Base-by-base conservation (phyloP, 2,329 filamentous ascomycete genomes). In the Diaporthe batatas region DNA sequence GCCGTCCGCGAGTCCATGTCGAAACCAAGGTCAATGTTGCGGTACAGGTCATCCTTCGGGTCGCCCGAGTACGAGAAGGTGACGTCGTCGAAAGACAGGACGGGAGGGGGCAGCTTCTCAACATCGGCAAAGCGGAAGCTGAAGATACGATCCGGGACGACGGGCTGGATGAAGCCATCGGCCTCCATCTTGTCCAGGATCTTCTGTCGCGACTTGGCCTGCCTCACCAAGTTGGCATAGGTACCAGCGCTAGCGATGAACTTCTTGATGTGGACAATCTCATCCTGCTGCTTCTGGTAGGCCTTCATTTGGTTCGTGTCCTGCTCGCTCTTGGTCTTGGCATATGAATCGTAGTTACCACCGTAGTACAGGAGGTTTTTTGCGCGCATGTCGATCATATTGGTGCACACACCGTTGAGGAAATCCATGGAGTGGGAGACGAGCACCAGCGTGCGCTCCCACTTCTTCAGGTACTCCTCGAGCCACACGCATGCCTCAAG, bases 101-200 rank as follows among this genome's bases (percentile, higher is more conserved):
- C 96, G 51, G 96, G 96, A 69, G 96, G 97, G 16, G 96, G 96
- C n/a, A 99, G 92, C 90, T 99, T 99, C 83, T 99, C 96, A 70
- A 98, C 96, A 80, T 98, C 95, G 77, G 96, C 96, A 84, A 99
- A 99, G 80, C 96, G 92, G 92, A 99, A 99, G 73, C 92, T 96
- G 87, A 99, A 99, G 81, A 98, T 93, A 75, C 91, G 90, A 85
- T 99, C 96, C 76, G 90, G 85, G 71, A 89, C 85, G 75, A 99
- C 95, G 72, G 94, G 94, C 85, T 99, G 93, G 82, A 99, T 98
- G 85, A 98, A 96, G 78, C 96, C 96, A 80, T 99, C 96, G 79
- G 97, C 96, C 89, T 98, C 96, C 96, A 99, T 99, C 92, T 99
- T 99, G 90, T 99, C 96, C 77, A 98, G 90, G 84, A 98, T 98